Conservation (phyloP, 495 filamentous ascomycete genomes). For the Podospora pseudopauciseta region DNA sequence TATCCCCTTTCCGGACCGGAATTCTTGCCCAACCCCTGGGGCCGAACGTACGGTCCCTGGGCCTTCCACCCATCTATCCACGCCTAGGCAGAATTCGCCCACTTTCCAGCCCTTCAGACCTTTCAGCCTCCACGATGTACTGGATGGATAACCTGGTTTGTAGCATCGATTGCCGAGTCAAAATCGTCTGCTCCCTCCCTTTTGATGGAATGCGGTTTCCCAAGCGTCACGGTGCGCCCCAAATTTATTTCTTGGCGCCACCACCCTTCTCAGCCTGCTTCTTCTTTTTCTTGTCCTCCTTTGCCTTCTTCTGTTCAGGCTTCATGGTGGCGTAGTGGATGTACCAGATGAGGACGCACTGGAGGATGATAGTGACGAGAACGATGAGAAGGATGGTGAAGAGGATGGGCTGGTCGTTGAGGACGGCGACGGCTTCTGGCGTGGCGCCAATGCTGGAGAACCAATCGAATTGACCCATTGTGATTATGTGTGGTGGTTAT, state of each 20-base stretch:
- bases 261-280: constrained; percentile 42
- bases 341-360: constrained; percentile 45
- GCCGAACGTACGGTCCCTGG: neutral
- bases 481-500: constrained; percentile 1
- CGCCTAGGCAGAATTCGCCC: neutral
- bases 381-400: constrained; percentile 50
- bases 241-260: constrained; percentile 17
- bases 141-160: neutral
- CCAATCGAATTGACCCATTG: constrained; percentile 49
- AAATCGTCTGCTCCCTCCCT: neutral
- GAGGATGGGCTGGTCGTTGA: constrained; percentile 52
- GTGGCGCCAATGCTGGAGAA: constrained; percentile 47
- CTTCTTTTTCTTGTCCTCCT: constrained; percentile 40
- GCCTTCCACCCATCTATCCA: neutral
- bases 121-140: neutral
- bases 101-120: neutral
- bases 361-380: constrained; percentile 41
- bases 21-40: neutral
- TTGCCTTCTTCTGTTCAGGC: constrained; percentile 49
- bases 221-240: neutral
- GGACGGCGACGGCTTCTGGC: constrained; percentile 45
- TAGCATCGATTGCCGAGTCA: neutral
- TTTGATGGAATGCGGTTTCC: neutral
- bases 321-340: constrained; percentile 51
- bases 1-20: neutral